Conservation (phyloP, 371 early-diverging fungal genomes). For the Blastocladiella emersonii region DNA sequence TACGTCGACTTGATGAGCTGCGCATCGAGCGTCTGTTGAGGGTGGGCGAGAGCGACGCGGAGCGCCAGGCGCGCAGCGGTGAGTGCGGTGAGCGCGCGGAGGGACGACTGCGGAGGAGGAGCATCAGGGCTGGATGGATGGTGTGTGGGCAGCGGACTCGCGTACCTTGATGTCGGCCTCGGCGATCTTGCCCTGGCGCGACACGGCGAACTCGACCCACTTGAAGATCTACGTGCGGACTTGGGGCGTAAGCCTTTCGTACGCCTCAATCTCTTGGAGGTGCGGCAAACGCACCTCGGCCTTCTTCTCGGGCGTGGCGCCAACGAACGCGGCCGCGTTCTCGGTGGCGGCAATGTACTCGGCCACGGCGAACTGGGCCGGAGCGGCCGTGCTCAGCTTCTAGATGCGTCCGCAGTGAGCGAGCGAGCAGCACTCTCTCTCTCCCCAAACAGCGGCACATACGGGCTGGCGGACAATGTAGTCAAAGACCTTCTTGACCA, state of each 20-base stretch:
- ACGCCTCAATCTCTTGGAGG: too few species aligned
- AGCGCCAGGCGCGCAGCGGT: too few species aligned
- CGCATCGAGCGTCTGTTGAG: conserved; percentile 38
- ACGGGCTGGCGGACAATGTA: neutral
- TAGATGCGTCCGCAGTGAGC: neutral
- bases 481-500: neutral
- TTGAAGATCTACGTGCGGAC: neutral
- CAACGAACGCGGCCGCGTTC: neutral
- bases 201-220: neutral
- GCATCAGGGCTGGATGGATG: too few species aligned
- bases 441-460: neutral
- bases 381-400: neutral
- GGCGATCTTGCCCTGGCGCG: neutral
- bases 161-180: neutral
- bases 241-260: neutral
- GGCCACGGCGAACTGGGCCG: neutral
- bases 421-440: neutral
- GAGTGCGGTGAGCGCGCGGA: too few species aligned
- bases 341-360: conserved; percentile 1
- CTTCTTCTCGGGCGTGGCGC: neutral
- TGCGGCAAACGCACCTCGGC: neutral
- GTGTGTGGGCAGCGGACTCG: neutral
- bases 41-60: neutral
- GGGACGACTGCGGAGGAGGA: too few species aligned
- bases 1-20: conserved; percentile 46